Percentiles rank a stretch among this genome's conserved stretches.
These are phyloP conservation scores for Rhinocladiella mackenziei DNA, from an alignment of 2,329 filamentous ascomycete species.

Conservation along the genomic window DNA sequence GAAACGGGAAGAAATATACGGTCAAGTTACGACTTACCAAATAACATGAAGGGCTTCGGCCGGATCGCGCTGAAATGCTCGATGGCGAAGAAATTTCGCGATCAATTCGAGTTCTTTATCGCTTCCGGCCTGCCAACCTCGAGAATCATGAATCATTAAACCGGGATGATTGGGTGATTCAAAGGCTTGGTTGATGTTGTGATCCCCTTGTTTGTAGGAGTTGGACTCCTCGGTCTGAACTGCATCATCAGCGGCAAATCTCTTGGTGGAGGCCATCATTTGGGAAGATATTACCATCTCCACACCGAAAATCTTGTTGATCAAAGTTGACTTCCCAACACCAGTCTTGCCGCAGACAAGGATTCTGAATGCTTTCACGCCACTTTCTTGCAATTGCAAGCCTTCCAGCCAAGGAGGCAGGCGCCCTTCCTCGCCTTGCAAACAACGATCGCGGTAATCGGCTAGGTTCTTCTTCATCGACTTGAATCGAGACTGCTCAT, in stretches of 20 bases:
- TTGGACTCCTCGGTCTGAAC: constrained; percentile 27
- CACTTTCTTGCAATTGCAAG: constrained; percentile 26
- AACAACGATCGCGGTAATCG: constrained; percentile 27
- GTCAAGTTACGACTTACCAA: too few species aligned
- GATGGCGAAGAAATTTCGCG: constrained; percentile 33
- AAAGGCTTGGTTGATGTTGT: constrained; percentile 35
- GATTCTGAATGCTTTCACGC: constrained; percentile 34
- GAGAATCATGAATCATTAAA: constrained; percentile 36
- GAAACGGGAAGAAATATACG: too few species aligned
- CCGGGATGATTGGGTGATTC: constrained; percentile 34
- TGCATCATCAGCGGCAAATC: too few species aligned
- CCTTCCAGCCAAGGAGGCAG: constrained; percentile 32
- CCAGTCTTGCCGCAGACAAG: constrained; percentile 36
- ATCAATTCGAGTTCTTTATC: constrained; percentile 34
- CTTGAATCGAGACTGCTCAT: constrained; percentile 32
- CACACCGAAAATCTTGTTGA: constrained; percentile 36
- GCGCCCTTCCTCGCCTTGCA: constrained; percentile 29
- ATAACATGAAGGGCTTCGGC: constrained; percentile 34
- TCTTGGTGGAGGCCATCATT: too few species aligned
- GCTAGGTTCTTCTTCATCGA: constrained; percentile 20
- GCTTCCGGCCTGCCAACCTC: constrained; percentile 36
- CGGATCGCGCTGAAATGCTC: constrained; percentile 32
- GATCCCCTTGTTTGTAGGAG: constrained; percentile 31
- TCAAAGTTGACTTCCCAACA: constrained; percentile 34
- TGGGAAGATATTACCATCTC: constrained; percentile 29